Conservation (phyloP, 345 rosid genomes). For the Iberis pinnata region DNA sequence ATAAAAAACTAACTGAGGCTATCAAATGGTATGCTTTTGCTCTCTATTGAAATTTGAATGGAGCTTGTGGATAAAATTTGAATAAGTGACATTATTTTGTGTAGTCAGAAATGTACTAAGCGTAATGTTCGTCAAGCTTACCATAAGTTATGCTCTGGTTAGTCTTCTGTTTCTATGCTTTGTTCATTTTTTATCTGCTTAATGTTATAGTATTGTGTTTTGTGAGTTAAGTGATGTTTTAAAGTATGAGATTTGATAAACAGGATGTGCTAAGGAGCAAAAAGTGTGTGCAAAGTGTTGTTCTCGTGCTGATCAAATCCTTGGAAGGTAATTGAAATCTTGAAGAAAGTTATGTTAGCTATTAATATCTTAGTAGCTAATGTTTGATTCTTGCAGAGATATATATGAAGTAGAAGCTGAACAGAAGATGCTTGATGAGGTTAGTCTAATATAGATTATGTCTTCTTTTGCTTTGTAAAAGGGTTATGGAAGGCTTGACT, state of each 20-base stretch:
- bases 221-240: conserved; percentile 4
- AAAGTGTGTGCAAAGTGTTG: conserved; percentile 86
- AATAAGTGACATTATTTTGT: not conserved
- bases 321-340: conserved; percentile 56
- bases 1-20: conserved; percentile 66
- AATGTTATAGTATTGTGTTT: not conserved
- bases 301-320: conserved; percentile 37
- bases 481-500: not conserved
- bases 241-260: not conserved
- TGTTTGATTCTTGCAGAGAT: conserved; percentile 41
- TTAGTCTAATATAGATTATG: conserved; percentile 22
- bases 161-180: conserved; percentile 31
- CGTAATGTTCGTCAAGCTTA: conserved; percentile 94
- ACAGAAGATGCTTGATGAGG: conserved; percentile 77
- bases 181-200: not conserved
- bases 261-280: conserved; percentile 95
- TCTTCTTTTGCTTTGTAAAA: not conserved
- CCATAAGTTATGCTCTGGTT: conserved; percentile 85
- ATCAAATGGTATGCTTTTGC: conserved; percentile 60
- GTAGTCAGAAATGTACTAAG: conserved; percentile 41
- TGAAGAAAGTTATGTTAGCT: not conserved
- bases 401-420: conserved; percentile 71
- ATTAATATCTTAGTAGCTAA: too few relatives aligned
- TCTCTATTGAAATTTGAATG: conserved; percentile 5
- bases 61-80: too few relatives aligned